Evolutionary conservation across 331 rosid genomes (phyloP).

Genomic region (Rhamnella rubrinervis): DNA sequence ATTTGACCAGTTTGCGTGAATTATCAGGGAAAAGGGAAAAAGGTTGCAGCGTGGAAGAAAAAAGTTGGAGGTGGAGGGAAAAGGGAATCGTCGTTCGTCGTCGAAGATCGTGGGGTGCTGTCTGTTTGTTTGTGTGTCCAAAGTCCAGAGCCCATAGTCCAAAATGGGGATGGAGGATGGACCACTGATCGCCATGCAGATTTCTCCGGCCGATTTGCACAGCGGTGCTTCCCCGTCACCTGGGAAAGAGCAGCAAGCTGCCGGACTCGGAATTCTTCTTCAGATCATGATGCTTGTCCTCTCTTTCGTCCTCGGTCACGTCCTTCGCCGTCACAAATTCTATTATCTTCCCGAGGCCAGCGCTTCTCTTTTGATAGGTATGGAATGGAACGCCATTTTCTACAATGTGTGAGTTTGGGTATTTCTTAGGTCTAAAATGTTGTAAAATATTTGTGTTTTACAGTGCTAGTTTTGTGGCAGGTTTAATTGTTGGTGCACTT

Average conservation of each 20-base stretch:
- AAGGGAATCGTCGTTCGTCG: not conserved
- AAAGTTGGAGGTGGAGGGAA: no score
- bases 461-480: conserved; percentile 33
- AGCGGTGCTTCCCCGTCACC: conserved; percentile 36
- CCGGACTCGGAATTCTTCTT: conserved; percentile 97
- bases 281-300: conserved; percentile 97
- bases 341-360: conserved; percentile 94
- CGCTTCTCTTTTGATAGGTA: conserved; percentile 95
- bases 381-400: no score
- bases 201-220: conserved; percentile 59
- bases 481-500: conserved; percentile 82
- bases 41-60: no score
- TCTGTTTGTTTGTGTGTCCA: not conserved
- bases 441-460: not conserved
- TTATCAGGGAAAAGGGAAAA: no score
- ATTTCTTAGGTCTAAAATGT: not conserved
- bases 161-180: conserved; percentile 49
- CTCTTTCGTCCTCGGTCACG: conserved; percentile 90
- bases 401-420: not conserved
- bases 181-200: conserved; percentile 26
- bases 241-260: conserved; percentile 93
- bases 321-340: conserved; percentile 89
- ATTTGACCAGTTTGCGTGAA: no score
- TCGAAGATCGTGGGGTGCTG: conserved; percentile 6
- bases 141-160: not conserved